Conservation (phyloP, 768 basidiomycete species). For the Cytidiella melzeri region DNA sequence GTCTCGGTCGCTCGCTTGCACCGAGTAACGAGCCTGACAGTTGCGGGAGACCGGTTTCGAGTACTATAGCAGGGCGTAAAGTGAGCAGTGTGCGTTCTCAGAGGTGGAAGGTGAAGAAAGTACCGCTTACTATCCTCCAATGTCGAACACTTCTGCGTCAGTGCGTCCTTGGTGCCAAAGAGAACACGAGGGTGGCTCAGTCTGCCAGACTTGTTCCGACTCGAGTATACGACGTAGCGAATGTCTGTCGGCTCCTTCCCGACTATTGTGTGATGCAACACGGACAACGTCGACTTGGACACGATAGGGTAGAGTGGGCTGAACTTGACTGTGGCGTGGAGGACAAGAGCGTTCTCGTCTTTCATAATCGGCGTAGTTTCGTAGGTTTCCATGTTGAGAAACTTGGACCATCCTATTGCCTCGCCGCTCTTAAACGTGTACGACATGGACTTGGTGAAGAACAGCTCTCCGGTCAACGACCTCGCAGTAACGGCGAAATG, state of each 20-base stretch:
- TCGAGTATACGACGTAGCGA: conserved; percentile 8
- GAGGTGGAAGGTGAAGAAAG: neutral
- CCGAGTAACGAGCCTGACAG: conserved; percentile 1
- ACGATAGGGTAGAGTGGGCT: conserved; percentile 6
- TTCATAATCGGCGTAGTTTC: conserved; percentile 2
- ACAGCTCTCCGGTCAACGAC: neutral
- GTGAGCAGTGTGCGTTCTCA: too few relatives aligned
- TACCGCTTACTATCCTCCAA: conserved; percentile 5
- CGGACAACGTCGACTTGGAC: conserved; percentile 8
- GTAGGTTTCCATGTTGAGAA: conserved; percentile 3
- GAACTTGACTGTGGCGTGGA: conserved; percentile 6
- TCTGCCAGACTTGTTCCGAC: conserved; percentile 3
- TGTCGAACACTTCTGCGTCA: conserved; percentile 1
- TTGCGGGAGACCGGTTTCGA: neutral
- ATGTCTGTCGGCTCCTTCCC: neutral
- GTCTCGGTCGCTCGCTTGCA: neutral
- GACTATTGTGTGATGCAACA: conserved; percentile 6
- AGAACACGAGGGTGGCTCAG: conserved; percentile 8
- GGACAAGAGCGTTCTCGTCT: conserved; percentile 5
- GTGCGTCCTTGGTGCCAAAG: conserved; percentile 6
- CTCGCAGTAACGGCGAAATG: neutral
- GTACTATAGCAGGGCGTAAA: conserved; percentile 1
- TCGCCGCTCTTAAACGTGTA: conserved; percentile 5
- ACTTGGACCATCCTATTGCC: conserved; percentile 7
- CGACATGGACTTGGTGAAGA: conserved; percentile 3